phyloP scores from a whole-genome alignment of 805 yeast genomes.

The Komagataella ulmi region DNA sequence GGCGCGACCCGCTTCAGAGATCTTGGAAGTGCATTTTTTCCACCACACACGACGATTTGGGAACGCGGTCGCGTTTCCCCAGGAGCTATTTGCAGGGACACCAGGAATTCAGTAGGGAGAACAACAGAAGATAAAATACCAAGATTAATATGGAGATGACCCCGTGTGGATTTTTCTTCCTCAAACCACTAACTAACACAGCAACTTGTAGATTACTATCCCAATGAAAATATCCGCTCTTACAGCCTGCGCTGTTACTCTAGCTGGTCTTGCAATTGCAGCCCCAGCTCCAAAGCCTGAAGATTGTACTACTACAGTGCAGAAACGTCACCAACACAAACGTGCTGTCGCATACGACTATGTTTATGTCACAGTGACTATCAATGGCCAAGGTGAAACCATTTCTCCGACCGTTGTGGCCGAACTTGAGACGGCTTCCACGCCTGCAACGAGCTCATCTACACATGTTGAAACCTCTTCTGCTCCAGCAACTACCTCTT shows the following conservation, averaged over 20 bases:
- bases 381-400: slow-evolving; percentile 33
- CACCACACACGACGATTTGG: not conserved
- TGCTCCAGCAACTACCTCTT: slow-evolving; percentile 5
- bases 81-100: not conserved
- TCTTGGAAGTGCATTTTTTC: not conserved
- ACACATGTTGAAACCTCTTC: slow-evolving; percentile 15
- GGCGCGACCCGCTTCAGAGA: not conserved
- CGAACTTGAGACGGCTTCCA: slow-evolving; percentile 11
- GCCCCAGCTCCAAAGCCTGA: slow-evolving; percentile 17
- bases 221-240: not conserved
- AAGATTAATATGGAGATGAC: not conserved
- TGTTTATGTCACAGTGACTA: slow-evolving; percentile 39
- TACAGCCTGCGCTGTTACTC: slow-evolving; percentile 7
- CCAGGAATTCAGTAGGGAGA: not conserved
- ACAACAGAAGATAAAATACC: not conserved
- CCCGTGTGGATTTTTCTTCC: not conserved
- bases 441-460: slow-evolving; percentile 11
- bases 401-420: slow-evolving; percentile 18
- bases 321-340: slow-evolving; percentile 50
- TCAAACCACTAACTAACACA: slow-evolving; percentile 1
- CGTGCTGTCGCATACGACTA: slow-evolving; percentile 38
- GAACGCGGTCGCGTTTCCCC: not conserved
- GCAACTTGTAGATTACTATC: slow-evolving; percentile 4
- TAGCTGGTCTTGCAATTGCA: slow-evolving; percentile 12
- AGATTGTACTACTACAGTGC: slow-evolving; percentile 29